These are phyloP conservation scores for Euphorbia schlechtendalii DNA, from an alignment of 441 rosid genomes.

Conservation along the genomic window DNA sequence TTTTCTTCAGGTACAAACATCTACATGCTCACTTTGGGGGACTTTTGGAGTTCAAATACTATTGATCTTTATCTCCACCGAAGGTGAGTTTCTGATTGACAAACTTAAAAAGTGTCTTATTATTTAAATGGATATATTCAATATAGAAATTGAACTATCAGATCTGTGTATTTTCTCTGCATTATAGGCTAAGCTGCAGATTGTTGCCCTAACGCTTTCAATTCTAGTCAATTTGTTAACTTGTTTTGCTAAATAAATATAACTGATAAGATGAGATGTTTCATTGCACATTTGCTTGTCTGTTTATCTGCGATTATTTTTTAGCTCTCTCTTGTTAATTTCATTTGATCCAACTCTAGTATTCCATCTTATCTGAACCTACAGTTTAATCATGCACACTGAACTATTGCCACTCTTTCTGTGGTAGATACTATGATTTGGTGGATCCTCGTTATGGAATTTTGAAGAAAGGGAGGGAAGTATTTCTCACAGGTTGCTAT, in stretches of 20 bases:
- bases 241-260: neutral
- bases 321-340: neutral
- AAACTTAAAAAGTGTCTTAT: neutral
- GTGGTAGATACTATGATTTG: conserved; percentile 69
- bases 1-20: conserved; percentile 67
- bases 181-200: neutral
- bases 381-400: conserved; percentile 1
- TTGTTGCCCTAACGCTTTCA: neutral
- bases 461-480: conserved; percentile 79
- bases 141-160: neutral
- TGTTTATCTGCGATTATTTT: neutral
- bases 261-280: neutral
- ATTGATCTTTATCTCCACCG: conserved; percentile 89
- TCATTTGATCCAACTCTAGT: neutral
- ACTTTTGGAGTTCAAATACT: conserved; percentile 93
- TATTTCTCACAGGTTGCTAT: conserved; percentile 83
- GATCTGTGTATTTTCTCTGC: neutral
- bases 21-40: conserved; percentile 86
- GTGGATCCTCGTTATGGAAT: conserved; percentile 65
- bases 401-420: conserved; percentile 12
- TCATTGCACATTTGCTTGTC: neutral
- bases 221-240: neutral
- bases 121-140: neutral
- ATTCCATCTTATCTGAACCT: neutral
- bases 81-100: conserved; percentile 34